Evolutionary conservation across 148 eudicot genomes (phyloP), one percentile per base, ranked within the genome.

Genomic region (Vaccinium vitisidaea): DNA sequence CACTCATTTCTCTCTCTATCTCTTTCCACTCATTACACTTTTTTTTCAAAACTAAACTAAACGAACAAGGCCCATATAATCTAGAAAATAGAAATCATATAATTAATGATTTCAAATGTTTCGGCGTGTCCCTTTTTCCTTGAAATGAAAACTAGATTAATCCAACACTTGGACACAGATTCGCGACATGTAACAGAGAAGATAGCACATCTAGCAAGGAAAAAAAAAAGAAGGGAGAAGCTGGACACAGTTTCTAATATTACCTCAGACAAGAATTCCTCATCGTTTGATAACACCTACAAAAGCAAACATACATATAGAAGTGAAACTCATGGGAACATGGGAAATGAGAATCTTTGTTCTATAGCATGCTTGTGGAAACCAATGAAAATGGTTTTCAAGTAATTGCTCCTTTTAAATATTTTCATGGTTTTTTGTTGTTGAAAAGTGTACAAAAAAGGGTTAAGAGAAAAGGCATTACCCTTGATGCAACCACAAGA

Each of bases 231-330:
- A 27, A 27, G 9, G 25, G 73, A 71, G 75, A 18, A 77, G 80
- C 39, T 39, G 27, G 59, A 18, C 21, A 30, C 10, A 18, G 59
- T 27, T 10, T 16, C 30, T 15, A 36, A 8, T 46, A 36, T 79
- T 80, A 80, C 83, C 75, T 63, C 75, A 2, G 39, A 43, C 25
- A 81, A 46, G 54, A 61, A 61, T 46, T 81, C 75, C 53, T 81
- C 83, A 63, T 46, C 83, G 0, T 61, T 81, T 0, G 43, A 81
- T 43, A 74, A 81, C 15, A 21, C 83, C 75, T 63, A n/a, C 43
- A 23, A 27, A 80, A 50, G 6, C 9, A 10, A 54, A 56, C 25
- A 39, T 18, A 61, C 3, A n/a, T 15, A 12, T 15, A 78, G 46
- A 25, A 50, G 11, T 53, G 4, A 75, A 75, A 46, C 19, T 32